These are phyloP conservation scores for Pseudogymnoascus sp. DNA, from an alignment of 2,329 filamentous ascomycete genomes.

Conservation along the genomic window DNA sequence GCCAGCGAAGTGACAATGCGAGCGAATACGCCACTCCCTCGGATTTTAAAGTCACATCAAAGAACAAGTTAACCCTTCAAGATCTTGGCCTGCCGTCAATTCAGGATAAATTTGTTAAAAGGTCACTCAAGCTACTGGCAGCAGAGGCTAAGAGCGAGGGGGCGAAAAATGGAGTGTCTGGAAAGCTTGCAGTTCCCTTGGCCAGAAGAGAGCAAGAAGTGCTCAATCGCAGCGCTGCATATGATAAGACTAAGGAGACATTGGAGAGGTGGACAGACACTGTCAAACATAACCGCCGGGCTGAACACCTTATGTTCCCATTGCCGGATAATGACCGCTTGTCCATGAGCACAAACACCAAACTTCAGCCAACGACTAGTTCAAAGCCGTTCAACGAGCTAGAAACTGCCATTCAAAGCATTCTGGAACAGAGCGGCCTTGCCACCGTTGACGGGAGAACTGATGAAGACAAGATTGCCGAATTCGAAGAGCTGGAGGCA, in stretches of 20 bases:
- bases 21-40: constrained; percentile 58
- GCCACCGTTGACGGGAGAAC: constrained; percentile 50
- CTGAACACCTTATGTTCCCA: constrained; percentile 85
- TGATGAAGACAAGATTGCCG: constrained; percentile 57
- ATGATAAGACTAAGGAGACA: constrained; percentile 85
- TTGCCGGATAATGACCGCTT: constrained; percentile 61
- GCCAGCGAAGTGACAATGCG: constrained; percentile 35
- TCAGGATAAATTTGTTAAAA: constrained; percentile 68
- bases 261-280: constrained; percentile 89
- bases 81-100: constrained; percentile 67
- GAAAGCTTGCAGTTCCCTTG: constrained; percentile 75
- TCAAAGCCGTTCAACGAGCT: constrained; percentile 69
- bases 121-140: constrained; percentile 67
- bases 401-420: constrained; percentile 77
- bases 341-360: constrained; percentile 52
- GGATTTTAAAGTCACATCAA: constrained; percentile 49
- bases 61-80: constrained; percentile 64
- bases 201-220: constrained; percentile 81
- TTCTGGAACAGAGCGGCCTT: constrained; percentile 83
- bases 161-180: constrained; percentile 44
- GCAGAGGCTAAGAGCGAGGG: constrained; percentile 48
- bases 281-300: constrained; percentile 85
- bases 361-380: constrained; percentile 57
- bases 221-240: constrained; percentile 73
- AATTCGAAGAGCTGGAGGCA: constrained; percentile 61